phyloP scores from a whole-genome alignment of 2,329 filamentous ascomycete genomes.

The Coniochaeta sp. region DNA sequence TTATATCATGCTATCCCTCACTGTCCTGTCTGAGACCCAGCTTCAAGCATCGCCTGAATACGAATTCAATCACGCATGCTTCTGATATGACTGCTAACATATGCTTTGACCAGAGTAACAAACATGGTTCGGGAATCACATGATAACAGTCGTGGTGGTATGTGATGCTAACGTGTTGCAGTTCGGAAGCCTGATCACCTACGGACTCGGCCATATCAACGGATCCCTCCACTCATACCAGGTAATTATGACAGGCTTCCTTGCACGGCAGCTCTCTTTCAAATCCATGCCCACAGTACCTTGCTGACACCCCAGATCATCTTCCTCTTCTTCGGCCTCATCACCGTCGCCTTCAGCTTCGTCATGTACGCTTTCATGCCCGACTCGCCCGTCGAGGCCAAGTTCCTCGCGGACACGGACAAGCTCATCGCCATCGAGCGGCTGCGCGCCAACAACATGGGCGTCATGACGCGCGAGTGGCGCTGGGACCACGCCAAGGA shows the following conservation, averaged over 20 bases:
- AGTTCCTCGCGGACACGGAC: constrained; percentile 48
- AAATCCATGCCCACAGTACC: too few species aligned
- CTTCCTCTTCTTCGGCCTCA: constrained; percentile 38
- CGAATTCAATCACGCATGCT: too few species aligned
- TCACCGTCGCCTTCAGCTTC: constrained; percentile 43
- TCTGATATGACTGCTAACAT: too few species aligned
- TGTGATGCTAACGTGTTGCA: too few species aligned
- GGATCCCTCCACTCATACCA: constrained; percentile 40
- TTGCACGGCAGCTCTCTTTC: too few species aligned
- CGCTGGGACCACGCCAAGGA: constrained; percentile 34
- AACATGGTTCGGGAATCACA: constrained; percentile 33
- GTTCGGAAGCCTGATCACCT: constrained; percentile 47
- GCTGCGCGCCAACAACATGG: constrained; percentile 41
- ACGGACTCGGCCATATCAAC: constrained; percentile 40
- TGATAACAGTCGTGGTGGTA: too few species aligned
- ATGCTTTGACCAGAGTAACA: constrained; percentile 23
- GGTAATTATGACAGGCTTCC: too few species aligned
- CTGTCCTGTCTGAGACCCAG: too few species aligned
- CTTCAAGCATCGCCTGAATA: too few species aligned
- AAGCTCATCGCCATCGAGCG: constrained; percentile 52
- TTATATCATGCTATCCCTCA: too few species aligned
- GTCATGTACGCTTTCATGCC: constrained; percentile 53
- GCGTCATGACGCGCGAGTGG: constrained; percentile 29
- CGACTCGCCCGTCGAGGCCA: constrained; percentile 54
- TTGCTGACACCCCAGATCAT: constrained; percentile 28